phyloP scores from a whole-genome alignment of 768 basidiomycete species.

The Gyrodon lividus region DNA sequence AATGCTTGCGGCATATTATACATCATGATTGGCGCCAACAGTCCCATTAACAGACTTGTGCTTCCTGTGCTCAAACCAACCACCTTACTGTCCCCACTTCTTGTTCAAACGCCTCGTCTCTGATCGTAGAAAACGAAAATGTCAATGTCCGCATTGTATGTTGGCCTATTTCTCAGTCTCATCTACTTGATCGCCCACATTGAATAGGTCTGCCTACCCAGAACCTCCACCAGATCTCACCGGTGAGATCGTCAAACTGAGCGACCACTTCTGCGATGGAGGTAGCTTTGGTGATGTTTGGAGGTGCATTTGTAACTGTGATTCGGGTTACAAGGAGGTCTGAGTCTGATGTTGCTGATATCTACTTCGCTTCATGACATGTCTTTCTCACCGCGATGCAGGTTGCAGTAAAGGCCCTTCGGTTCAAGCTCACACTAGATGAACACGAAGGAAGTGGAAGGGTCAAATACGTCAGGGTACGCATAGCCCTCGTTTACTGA shows the following conservation, averaged over 20 bases:
- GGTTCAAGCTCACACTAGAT: not conserved
- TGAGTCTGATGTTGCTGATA: not conserved
- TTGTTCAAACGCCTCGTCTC: too few species aligned
- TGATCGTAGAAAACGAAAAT: too few species aligned
- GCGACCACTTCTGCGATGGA: conserved; percentile 3
- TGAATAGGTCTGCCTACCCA: too few species aligned
- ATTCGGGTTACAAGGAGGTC: not conserved
- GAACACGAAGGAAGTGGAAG: not conserved
- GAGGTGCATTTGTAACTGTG: not conserved
- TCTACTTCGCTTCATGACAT: too few species aligned
- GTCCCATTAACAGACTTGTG: too few species aligned
- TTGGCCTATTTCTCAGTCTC: too few species aligned
- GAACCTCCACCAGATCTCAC: not conserved
- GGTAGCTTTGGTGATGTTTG: conserved; percentile 3
- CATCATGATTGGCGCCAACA: too few species aligned
- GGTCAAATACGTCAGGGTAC: not conserved
- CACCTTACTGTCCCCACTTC: too few species aligned
- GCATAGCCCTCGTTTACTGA: not conserved
- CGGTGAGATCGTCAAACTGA: not conserved
- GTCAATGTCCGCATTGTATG: too few species aligned
- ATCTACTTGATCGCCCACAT: too few species aligned
- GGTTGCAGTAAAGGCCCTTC: conserved; percentile 2
- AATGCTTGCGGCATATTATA: too few species aligned
- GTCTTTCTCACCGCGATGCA: not conserved
- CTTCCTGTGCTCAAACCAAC: too few species aligned